These are phyloP conservation scores for Nicotiana rustica DNA, from an alignment of 305 asterid genomes.

Conservation along the genomic window DNA sequence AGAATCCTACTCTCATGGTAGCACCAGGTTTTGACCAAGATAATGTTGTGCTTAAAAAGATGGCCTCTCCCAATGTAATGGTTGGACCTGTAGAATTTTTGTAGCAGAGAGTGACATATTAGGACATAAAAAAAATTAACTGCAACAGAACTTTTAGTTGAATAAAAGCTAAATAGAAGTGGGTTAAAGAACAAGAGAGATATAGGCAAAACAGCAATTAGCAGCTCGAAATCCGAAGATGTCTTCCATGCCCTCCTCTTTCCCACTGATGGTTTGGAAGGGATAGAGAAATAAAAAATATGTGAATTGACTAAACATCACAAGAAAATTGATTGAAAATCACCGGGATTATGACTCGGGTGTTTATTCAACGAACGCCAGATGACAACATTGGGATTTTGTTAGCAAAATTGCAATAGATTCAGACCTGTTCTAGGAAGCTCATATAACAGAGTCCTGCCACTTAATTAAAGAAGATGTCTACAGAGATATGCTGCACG, in stretches of 20 bases:
- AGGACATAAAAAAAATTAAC: too few relatives aligned
- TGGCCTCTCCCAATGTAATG: constrained; percentile 43
- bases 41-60: constrained; percentile 50
- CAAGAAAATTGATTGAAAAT: too few relatives aligned
- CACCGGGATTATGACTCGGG: too few relatives aligned
- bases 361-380: not conserved
- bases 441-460: constrained; percentile 72
- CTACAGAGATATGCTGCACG: constrained; percentile 71
- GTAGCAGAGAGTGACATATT: too few relatives aligned
- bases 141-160: not conserved
- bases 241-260: too few relatives aligned
- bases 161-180: not conserved
- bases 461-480: constrained; percentile 72
- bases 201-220: not conserved
- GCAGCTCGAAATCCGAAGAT: too few relatives aligned
- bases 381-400: not conserved
- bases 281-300: too few relatives aligned
- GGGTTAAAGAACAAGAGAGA: not conserved
- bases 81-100: constrained; percentile 20
- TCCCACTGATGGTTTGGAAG: too few relatives aligned
- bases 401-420: too few relatives aligned
- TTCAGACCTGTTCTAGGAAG: constrained; percentile 69
- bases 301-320: too few relatives aligned
- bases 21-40: constrained; percentile 50
- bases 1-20: constrained; percentile 55